phyloP scores from a whole-genome alignment of 176 grass and related monocot genomes.

The Ananas comosus region DNA sequence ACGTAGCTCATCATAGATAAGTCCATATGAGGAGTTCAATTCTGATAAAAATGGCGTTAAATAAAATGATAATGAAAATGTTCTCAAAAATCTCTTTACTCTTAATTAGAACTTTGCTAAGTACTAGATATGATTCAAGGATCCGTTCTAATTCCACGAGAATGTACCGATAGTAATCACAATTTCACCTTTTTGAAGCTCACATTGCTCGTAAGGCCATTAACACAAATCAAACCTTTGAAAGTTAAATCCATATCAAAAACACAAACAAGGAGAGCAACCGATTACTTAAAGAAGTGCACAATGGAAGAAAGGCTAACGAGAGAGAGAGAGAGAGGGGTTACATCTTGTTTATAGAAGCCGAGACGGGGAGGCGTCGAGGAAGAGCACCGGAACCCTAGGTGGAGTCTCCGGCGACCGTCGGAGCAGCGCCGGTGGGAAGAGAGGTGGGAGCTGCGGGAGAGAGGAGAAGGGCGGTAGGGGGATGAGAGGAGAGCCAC shows the following conservation, averaged over 20 bases:
- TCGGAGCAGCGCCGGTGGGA: background rate
- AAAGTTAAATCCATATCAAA: background rate
- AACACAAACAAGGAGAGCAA: background rate
- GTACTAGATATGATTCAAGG: background rate
- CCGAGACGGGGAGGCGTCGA: constrained; percentile 18
- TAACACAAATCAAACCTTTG: too few species aligned
- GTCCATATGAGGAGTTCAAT: too few species aligned
- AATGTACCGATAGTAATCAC: background rate
- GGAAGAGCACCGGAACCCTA: constrained; percentile 36
- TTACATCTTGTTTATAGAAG: constrained; percentile 11
- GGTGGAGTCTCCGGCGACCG: constrained; percentile 9
- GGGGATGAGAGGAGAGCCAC: constrained; percentile 51
- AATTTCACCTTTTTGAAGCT: background rate
- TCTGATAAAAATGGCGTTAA: too few species aligned
- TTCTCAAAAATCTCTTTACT: too few species aligned
- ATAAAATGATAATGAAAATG: too few species aligned
- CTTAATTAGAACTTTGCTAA: background rate
- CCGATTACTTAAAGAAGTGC: too few species aligned
- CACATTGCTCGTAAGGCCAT: constrained; percentile 6
- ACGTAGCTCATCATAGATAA: too few species aligned
- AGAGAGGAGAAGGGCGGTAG: constrained; percentile 29
- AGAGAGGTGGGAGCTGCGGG: constrained; percentile 8
- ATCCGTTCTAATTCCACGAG: background rate
- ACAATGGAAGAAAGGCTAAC: too few species aligned
- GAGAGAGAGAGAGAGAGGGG: too few species aligned